Conservation (phyloP, 768 basidiomycete species). For the Trametes coccinea region DNA sequence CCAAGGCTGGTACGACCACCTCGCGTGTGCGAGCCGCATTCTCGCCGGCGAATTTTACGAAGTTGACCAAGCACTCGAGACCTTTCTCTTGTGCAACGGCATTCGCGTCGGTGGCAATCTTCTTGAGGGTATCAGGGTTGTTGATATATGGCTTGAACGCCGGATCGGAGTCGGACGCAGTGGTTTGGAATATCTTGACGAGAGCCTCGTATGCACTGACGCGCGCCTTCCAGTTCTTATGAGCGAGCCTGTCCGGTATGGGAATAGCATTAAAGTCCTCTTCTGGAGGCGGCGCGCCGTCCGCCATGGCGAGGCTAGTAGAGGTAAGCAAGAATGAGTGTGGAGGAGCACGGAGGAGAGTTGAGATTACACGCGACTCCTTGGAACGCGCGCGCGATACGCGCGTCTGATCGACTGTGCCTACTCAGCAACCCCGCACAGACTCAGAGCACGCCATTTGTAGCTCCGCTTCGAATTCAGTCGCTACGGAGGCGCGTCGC, state of each 20-base stretch:
- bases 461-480: background rate
- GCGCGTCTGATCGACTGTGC: slow-evolving; percentile 5
- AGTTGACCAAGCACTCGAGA: slow-evolving; percentile 80
- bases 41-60: slow-evolving; percentile 93
- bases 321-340: slow-evolving; percentile 15
- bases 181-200: slow-evolving; percentile 82
- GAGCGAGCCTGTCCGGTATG: slow-evolving; percentile 76
- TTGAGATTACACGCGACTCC: slow-evolving; percentile 17
- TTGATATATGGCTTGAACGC: slow-evolving; percentile 88
- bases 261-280: slow-evolving; percentile 87
- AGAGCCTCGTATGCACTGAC: slow-evolving; percentile 90
- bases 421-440: slow-evolving; percentile 9
- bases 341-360: slow-evolving; percentile 7
- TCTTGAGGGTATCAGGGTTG: slow-evolving; percentile 78
- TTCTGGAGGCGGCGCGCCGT: slow-evolving; percentile 88
- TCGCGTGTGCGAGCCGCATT: slow-evolving; percentile 79
- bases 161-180: slow-evolving; percentile 91
- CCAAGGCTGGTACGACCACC: slow-evolving; percentile 82
- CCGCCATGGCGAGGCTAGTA: slow-evolving; percentile 51
- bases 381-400: slow-evolving; percentile 10
- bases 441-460: background rate
- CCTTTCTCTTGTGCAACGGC: slow-evolving; percentile 99
- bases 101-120: slow-evolving; percentile 87
- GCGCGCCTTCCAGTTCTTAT: slow-evolving; percentile 99
- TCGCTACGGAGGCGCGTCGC: background rate